These are phyloP conservation scores for Eucalyptus erythrocorys DNA, from an alignment of 345 rosid species.

Conservation along the genomic window DNA sequence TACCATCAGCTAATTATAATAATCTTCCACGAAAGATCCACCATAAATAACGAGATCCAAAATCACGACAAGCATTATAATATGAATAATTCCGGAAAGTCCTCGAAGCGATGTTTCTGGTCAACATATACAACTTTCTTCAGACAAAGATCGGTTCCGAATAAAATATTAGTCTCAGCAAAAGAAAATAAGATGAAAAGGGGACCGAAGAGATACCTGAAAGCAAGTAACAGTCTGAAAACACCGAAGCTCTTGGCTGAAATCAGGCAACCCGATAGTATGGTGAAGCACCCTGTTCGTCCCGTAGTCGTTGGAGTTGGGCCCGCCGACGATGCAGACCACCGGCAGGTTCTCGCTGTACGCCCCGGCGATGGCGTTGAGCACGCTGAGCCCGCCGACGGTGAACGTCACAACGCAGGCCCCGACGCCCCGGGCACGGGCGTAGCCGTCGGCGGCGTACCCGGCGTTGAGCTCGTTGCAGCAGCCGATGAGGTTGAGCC, in stretches of 20 bases:
- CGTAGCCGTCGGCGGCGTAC: constrained; percentile 14
- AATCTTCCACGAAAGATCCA: too few relatives aligned
- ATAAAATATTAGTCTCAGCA: neutral
- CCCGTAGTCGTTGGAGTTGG: constrained; percentile 7
- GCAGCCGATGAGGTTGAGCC: constrained; percentile 10
- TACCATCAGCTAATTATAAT: too few relatives aligned
- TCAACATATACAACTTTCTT: neutral
- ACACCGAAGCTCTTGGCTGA: constrained; percentile 5
- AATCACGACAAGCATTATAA: too few relatives aligned
- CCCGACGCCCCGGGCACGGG: constrained; percentile 6
- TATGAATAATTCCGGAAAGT: too few relatives aligned
- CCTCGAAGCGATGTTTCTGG: neutral
- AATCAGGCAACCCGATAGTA: constrained; percentile 7
- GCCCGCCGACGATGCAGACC: constrained; percentile 7
- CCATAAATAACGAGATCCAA: too few relatives aligned
- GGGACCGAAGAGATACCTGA: neutral
- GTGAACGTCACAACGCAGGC: constrained; percentile 11
- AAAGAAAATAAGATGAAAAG: neutral
- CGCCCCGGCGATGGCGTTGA: constrained; percentile 5
- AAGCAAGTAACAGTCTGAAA: constrained; percentile 6
- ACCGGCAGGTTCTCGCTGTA: constrained; percentile 8
- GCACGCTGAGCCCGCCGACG: constrained; percentile 3
- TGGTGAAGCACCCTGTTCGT: constrained; percentile 5
- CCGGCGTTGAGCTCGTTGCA: constrained; percentile 26
- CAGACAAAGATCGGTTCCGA: neutral